Evolutionary conservation across 2,329 filamentous ascomycete species (phyloP), one percentile per base, ranked within the genome.

Genomic region (Fusarium paranaense): DNA sequence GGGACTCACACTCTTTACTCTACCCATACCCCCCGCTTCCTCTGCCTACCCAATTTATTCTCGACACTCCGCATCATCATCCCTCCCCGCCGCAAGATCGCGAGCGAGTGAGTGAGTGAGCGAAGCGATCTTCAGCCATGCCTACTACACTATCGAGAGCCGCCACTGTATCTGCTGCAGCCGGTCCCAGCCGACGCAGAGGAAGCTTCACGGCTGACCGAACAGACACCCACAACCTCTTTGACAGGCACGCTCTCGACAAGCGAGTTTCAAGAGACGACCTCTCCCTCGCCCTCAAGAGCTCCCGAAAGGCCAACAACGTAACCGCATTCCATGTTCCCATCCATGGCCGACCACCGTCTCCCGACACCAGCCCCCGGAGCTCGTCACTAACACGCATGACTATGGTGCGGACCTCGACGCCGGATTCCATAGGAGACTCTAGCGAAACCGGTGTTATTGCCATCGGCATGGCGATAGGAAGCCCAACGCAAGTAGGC

Each of bases 391-490:
- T 71, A 47, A 79, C 81, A 25, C 79, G 80, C 33, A 72, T 75
- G 50, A 82, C 81, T 18, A 78, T 82, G 27, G 78, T 83, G 25
- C 82, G 84, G 72, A 82, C 85, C 68, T 80, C 82, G 59, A 86
- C 84, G n/a, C 82, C 84, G 11, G 83, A 86, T 66, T 86, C 85
- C 10, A 75, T 85, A 62, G 81, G 79, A 33, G 85, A 85, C 3
- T 59, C 63, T 18, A 58, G 72, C 14, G 74, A 78, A 45, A 78
- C 75, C 22, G 78, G 78, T 13, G 72, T 81, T n/a, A 80, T 80
- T 70, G 86, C 85, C 75, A 95, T 95, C 70, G 93, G 93, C 11
- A 91, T 95, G 87, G 93, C 93, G 2, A 83, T 95, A 65, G 93
- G 93, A 35, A 95, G 92, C 77, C 93, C 93, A 27, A 84, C 86